Percentiles rank a stretch among this genome's conserved stretches.
Conservation (phyloP, 371 early-diverging fungal species). For the Lichtheimia corymbifera region DNA sequence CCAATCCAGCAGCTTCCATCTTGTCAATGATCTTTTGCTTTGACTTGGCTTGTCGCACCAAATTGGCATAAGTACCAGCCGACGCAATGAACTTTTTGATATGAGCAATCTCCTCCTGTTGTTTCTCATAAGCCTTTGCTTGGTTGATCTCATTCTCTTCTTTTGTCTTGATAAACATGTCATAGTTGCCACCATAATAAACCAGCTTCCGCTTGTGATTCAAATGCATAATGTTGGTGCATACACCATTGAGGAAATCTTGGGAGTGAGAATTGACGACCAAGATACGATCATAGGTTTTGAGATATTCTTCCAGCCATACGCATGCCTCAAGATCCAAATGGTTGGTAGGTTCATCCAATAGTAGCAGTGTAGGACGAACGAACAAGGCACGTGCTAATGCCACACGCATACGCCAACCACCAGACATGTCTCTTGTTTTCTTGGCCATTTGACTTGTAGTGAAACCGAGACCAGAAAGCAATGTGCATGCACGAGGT, state of each 20-base stretch:
- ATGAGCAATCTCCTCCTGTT: conserved; percentile 97
- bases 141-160: conserved; percentile 94
- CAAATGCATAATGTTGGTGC: conserved; percentile 93
- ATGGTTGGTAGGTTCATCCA: conserved; percentile 98
- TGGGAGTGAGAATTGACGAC: conserved; percentile 98
- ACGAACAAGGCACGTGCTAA: conserved; percentile 96
- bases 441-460: conserved; percentile 80
- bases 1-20: conserved; percentile 97
- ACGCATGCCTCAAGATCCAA: conserved; percentile 97
- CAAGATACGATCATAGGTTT: conserved; percentile 91
- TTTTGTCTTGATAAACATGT: conserved; percentile 92
- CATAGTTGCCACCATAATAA: conserved; percentile 98
- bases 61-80: conserved; percentile 98
- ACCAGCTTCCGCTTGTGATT: conserved; percentile 85
- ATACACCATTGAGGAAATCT: conserved; percentile 97
- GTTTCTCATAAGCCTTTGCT: conserved; percentile 97
- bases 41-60: conserved; percentile 97
- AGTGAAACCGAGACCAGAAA: conserved; percentile 95
- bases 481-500: conserved; percentile 88
- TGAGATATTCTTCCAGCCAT: conserved; percentile 97
- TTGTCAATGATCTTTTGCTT: conserved; percentile 99
- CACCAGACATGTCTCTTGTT: conserved; percentile 97
- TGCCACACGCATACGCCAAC: conserved; percentile 99
- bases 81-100: conserved; percentile 98
- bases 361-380: conserved; percentile 92